Evolutionary conservation across 2,329 filamentous ascomycete genomes (phyloP).

Genomic region (Dactylonectria macrodidyma): DNA sequence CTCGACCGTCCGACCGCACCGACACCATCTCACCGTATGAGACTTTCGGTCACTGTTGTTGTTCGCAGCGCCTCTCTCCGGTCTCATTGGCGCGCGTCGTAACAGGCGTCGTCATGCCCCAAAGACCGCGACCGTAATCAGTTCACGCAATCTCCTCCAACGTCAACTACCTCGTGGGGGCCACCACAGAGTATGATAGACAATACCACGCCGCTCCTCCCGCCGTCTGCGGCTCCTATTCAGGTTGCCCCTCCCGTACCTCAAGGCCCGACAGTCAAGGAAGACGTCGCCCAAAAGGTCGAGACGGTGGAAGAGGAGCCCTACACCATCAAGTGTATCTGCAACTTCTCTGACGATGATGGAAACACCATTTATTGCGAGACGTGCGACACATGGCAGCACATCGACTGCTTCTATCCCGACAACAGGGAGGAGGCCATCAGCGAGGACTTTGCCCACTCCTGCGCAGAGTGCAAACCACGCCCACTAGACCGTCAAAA

Average conservation of each 20-base stretch:
- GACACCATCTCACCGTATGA: slow-evolving; percentile 41
- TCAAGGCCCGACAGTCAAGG: slow-evolving; percentile 51
- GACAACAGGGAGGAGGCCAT: slow-evolving; percentile 80
- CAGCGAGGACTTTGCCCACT: slow-evolving; percentile 82
- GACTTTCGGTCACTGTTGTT: slow-evolving; percentile 36
- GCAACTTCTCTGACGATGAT: slow-evolving; percentile 93
- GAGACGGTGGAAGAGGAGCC: slow-evolving; percentile 80
- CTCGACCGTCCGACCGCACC: slow-evolving; percentile 23
- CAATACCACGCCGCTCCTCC: slow-evolving; percentile 67
- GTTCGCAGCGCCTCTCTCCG: slow-evolving; percentile 39
- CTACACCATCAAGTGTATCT: slow-evolving; percentile 98
- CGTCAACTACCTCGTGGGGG: slow-evolving; percentile 59
- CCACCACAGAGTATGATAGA: slow-evolving; percentile 74
- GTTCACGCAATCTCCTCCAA: slow-evolving; percentile 56
- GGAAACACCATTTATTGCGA: slow-evolving; percentile 98
- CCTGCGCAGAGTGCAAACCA: slow-evolving; percentile 90
- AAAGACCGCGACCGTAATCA: slow-evolving; percentile 67
- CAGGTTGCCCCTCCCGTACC: slow-evolving; percentile 61
- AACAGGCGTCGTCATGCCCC: slow-evolving; percentile 72
- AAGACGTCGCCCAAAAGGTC: slow-evolving; percentile 61
- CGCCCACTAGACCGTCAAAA: slow-evolving; percentile 80
- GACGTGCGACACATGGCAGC: slow-evolving; percentile 96
- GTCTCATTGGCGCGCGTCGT: slow-evolving; percentile 57
- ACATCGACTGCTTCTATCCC: slow-evolving; percentile 95
- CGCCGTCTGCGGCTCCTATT: slow-evolving; percentile 70